Evolutionary conservation across 1,284 basidiomycete genomes (phyloP).

Genomic region (Cystobasidiaceae sp.): DNA sequence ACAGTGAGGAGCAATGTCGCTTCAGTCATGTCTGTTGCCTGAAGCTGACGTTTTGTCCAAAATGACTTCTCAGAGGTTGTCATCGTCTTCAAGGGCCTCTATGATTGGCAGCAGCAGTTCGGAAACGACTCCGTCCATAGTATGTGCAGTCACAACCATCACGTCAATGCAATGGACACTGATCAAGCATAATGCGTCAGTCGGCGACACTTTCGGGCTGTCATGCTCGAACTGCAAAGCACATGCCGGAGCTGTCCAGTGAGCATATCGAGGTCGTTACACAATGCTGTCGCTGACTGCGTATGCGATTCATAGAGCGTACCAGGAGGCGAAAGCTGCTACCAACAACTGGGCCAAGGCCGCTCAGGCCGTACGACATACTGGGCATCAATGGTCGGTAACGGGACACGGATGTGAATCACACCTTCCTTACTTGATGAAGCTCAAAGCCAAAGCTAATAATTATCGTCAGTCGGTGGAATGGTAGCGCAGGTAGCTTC

Average conservation of each 20-base stretch:
- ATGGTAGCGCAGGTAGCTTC: constrained; percentile 38
- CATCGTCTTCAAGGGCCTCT: constrained; percentile 33
- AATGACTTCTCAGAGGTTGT: constrained; percentile 21
- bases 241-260: constrained; percentile 35
- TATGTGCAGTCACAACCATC: no score
- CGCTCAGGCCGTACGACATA: constrained; percentile 33
- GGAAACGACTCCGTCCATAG: not conserved
- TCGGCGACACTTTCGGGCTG: constrained; percentile 32
- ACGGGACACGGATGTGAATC: constrained; percentile 37
- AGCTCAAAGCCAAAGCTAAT: no score
- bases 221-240: constrained; percentile 38
- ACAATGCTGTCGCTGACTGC: not conserved
- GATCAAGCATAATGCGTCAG: no score
- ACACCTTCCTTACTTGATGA: not conserved
- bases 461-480: constrained; percentile 37
- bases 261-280: no score
- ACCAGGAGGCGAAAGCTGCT: constrained; percentile 39
- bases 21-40: no score
- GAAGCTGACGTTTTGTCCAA: no score
- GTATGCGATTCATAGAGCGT: constrained; percentile 19
- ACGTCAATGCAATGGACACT: no score
- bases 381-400: constrained; percentile 40
- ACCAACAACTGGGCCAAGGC: constrained; percentile 40
- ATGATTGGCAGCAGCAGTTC: constrained; percentile 33
- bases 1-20: no score